Evolutionary conservation across 2,329 filamentous ascomycete species (phyloP).

Genomic region (Calonectria hongkongensis): DNA sequence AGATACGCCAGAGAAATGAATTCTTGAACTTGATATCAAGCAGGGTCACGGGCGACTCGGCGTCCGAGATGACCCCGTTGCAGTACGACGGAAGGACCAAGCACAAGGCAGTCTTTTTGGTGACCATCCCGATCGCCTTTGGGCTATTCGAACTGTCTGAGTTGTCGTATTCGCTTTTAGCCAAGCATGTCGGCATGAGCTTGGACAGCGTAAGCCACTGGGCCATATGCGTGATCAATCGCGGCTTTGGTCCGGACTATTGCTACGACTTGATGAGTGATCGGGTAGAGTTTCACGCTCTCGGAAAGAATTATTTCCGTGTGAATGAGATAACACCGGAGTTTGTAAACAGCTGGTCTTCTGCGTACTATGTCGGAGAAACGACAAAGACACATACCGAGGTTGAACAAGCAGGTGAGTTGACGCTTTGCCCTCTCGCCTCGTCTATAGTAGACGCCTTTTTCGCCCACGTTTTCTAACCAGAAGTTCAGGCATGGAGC

Average conservation of each 20-base stretch:
- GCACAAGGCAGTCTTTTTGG: constrained; percentile 50
- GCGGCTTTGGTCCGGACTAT: constrained; percentile 46
- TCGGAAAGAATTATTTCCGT: constrained; percentile 53
- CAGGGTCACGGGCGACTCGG: constrained; percentile 50
- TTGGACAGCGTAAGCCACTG: constrained; percentile 54
- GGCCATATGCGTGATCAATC: constrained; percentile 52
- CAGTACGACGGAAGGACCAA: constrained; percentile 43
- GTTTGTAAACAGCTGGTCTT: constrained; percentile 52
- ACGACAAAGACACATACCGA: constrained; percentile 52
- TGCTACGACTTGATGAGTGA: constrained; percentile 55
- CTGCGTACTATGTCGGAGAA: constrained; percentile 53
- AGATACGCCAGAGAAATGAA: constrained; percentile 48
- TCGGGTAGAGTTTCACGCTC: constrained; percentile 47
- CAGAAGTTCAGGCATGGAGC: constrained; percentile 35
- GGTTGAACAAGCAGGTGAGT: constrained; percentile 50
- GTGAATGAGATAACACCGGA: constrained; percentile 45
- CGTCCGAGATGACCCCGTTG: constrained; percentile 47
- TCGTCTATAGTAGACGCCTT: not conserved
- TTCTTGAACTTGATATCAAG: constrained; percentile 43
- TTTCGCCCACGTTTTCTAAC: constrained; percentile 22
- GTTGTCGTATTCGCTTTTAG: constrained; percentile 48
- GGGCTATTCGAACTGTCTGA: constrained; percentile 49
- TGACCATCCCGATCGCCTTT: constrained; percentile 51
- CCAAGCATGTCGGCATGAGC: constrained; percentile 52
- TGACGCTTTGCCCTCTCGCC: too few relatives aligned